Conservation (phyloP, 371 early-diverging fungal species). For the Apophysomyces variabilis region DNA sequence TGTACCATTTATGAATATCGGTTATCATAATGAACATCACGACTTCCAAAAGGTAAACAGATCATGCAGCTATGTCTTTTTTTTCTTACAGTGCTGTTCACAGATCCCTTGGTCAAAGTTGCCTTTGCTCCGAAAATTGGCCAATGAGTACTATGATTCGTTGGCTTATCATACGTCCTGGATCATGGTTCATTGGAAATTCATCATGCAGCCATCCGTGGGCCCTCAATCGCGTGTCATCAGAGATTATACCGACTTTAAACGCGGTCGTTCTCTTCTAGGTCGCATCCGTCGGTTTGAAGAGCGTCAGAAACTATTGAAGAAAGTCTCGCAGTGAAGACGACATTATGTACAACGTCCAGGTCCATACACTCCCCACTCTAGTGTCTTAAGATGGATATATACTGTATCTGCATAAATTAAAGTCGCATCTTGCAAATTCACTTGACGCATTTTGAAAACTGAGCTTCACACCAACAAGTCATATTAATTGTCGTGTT, state of each 20-base stretch:
- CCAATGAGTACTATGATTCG: slow-evolving; percentile 91
- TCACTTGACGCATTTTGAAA: no score
- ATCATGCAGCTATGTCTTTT: not conserved
- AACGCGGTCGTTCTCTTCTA: slow-evolving; percentile 60
- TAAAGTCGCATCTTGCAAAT: no score
- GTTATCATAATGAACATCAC: slow-evolving; percentile 98
- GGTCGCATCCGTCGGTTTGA: slow-evolving; percentile 36
- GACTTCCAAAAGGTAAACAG: slow-evolving; percentile 79
- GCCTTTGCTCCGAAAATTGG: slow-evolving; percentile 79
- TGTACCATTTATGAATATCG: slow-evolving; percentile 83
- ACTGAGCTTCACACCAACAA: no score
- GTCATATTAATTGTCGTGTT: no score
- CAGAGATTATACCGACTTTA: slow-evolving; percentile 74
- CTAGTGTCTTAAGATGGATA: not conserved
- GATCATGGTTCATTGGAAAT: slow-evolving; percentile 82
- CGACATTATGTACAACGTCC: not conserved
- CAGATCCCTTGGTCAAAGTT: slow-evolving; percentile 91
- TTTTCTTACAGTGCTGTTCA: slow-evolving; percentile 6
- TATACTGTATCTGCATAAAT: no score
- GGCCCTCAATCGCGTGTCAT: slow-evolving; percentile 88
- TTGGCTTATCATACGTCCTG: slow-evolving; percentile 90
- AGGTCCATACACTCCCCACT: not conserved
- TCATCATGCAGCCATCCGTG: slow-evolving; percentile 71
- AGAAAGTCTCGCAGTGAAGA: not conserved
- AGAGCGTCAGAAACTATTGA: slow-evolving; percentile 2